Evolutionary conservation across 1,284 basidiomycete genomes (phyloP).

Genomic region (Trichosporon sp.): DNA sequence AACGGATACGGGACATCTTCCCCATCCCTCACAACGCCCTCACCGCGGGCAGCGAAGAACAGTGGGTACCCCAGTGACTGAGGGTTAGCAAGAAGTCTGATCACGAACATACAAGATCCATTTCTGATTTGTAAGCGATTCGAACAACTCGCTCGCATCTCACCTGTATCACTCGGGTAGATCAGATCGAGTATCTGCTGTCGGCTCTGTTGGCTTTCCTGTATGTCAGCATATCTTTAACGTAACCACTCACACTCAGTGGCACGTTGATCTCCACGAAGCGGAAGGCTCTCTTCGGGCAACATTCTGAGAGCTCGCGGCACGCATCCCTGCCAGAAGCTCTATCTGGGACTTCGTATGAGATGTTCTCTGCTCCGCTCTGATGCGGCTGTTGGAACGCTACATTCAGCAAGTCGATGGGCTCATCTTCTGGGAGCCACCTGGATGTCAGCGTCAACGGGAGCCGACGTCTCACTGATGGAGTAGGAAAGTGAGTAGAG

Average conservation of each 20-base stretch:
- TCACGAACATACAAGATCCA: conserved; percentile 69
- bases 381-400: conserved; percentile 90
- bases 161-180: conserved; percentile 63
- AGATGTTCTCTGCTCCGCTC: conserved; percentile 18
- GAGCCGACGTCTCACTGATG: conserved; percentile 47
- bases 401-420: conserved; percentile 92
- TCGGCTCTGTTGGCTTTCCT: conserved; percentile 60
- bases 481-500: conserved; percentile 72
- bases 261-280: conserved; percentile 86
- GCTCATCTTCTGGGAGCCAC: conserved; percentile 63
- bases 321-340: conserved; percentile 70
- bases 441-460: conserved; percentile 28
- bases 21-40: conserved; percentile 55
- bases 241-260: conserved; percentile 58
- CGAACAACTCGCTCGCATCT: not conserved
- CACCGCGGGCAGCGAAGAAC: conserved; percentile 82
- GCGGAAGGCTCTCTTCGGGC: conserved; percentile 75
- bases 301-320: conserved; percentile 65
- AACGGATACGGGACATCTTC: conserved; percentile 55
- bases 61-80: conserved; percentile 86
- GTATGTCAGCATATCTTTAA: not conserved
- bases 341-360: conserved; percentile 74
- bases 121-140: conserved; percentile 53
- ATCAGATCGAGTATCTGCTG: conserved; percentile 64
- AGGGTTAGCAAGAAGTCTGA: not conserved